These are phyloP conservation scores for Mycena latifolia DNA, from an alignment of 768 basidiomycete species.

Conservation along the genomic window DNA sequence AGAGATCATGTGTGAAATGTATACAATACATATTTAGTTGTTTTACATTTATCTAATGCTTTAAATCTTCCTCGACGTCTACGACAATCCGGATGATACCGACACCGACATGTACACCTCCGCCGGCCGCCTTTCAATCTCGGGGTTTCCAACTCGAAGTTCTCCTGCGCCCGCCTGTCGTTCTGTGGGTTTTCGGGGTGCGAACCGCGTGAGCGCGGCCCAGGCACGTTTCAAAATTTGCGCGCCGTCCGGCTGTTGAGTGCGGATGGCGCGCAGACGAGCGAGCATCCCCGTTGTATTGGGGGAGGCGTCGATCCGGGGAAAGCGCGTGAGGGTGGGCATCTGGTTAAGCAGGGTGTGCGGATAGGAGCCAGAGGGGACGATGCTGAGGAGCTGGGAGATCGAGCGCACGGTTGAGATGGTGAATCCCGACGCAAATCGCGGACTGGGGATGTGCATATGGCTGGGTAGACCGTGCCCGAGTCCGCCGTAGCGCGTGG, in stretches of 20 bases:
- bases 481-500: slow-evolving; percentile 6
- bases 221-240: not conserved
- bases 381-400: not conserved
- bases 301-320: not conserved
- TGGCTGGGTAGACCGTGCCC: slow-evolving; percentile 15
- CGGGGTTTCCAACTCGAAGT: not conserved
- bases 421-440: not conserved
- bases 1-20: too few relatives aligned
- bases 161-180: not conserved
- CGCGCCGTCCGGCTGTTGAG: too few relatives aligned
- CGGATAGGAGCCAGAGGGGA: not conserved
- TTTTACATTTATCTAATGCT: too few relatives aligned
- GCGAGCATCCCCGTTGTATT: not conserved
- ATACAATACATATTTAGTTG: too few relatives aligned
- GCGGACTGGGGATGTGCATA: not conserved
- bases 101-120: too few relatives aligned
- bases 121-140: not conserved
- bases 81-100: too few relatives aligned
- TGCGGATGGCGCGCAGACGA: not conserved
- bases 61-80: too few relatives aligned
- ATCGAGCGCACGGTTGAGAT: slow-evolving; percentile 1
- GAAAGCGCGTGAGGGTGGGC: not conserved
- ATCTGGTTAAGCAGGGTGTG: not conserved
- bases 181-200: not conserved
- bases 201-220: not conserved